Evolutionary conservation across 192 early-diverging fungal genomes (phyloP), one percentile per base, ranked within the genome.

Genomic region (Cladochytrium replicatum): DNA sequence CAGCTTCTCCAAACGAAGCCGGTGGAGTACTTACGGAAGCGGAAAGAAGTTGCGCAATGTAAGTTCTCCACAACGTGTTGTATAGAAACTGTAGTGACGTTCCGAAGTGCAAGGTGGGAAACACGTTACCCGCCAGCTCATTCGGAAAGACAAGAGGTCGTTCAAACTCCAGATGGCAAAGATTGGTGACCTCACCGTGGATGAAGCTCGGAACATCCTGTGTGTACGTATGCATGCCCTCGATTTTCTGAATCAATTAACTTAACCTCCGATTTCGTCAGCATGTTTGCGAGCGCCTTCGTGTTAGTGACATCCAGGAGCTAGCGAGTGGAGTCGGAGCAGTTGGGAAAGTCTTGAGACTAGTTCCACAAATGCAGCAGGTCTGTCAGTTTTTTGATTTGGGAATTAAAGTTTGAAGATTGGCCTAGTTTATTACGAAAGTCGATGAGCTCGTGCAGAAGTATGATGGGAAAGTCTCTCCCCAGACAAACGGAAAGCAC

Each of bases 71-170:
- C n/a, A 9, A 8, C 41, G 41, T 25, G 38, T 17, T 21, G 15
- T 5, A 21, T 21, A n/a, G 38, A 1, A 39, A n/a, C 38, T 21
- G 1, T 21, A n/a, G 38, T n/a, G 15, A 6, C 38, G 15, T n/a
- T 25, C 41, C 2, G n/a, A n/a, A n/a, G 32, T n/a, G 32, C 7
- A n/a, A 34, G 11, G 22, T 8, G 17, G 8, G 0, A 25, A 25
- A 8, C 11, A 21, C 7, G n/a, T n/a, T n/a, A 69, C 67, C 8
- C 57, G 67, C 37, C 62, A 69, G 22, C 53, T 64, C 6, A 69
- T 69, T 29, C 57, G 62, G 15, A 41, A 52, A 13, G 67, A 69
- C 49, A 64, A 65, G 30, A 42, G 58, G 39, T 59, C 58, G 4
- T 65, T 44, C 49, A 54, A 55, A 30, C 55, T 64, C 41, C 53